A percentile compares a stretch with the other conserved stretches of the same genome.
Evolutionary conservation across 306 rosid species (phyloP).

Genomic region (Mucuna pruriens): DNA sequence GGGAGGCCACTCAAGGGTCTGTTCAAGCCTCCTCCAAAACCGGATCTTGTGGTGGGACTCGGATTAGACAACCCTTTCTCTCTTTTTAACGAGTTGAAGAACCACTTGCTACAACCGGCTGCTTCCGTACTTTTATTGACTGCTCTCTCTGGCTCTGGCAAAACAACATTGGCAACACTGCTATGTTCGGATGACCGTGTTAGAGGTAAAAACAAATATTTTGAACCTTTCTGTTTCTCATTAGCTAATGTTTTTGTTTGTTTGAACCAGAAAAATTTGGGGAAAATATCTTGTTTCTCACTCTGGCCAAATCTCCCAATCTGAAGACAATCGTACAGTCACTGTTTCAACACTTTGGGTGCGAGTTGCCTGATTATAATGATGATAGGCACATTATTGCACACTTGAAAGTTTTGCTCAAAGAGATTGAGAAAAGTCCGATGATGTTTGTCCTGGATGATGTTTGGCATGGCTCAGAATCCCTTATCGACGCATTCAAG

Average conservation of each 20-base stretch:
- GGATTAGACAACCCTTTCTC: constrained; percentile 53
- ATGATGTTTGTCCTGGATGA: constrained; percentile 67
- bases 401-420: background rate
- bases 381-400: constrained; percentile 7
- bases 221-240: background rate
- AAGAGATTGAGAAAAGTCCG: constrained; percentile 14
- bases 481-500: constrained; percentile 47
- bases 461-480: constrained; percentile 62
- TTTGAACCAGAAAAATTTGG: constrained; percentile 45
- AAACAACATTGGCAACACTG: constrained; percentile 59
- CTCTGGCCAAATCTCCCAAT: constrained; percentile 46
- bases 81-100: constrained; percentile 39
- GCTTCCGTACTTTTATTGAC: constrained; percentile 46
- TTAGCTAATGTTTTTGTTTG: background rate
- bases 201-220: constrained; percentile 46
- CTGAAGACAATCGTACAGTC: constrained; percentile 46
- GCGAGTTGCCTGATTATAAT: constrained; percentile 30
- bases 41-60: background rate
- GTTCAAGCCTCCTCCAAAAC: background rate
- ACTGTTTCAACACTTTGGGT: constrained; percentile 42
- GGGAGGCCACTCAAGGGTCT: background rate
- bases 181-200: constrained; percentile 56
- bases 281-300: constrained; percentile 52
- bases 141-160: constrained; percentile 66
- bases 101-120: constrained; percentile 40